Evolutionary conservation across 2,329 filamentous ascomycete genomes (phyloP), one percentile per base, ranked within the genome.

Genomic region (Diaporthe aspalathi): DNA sequence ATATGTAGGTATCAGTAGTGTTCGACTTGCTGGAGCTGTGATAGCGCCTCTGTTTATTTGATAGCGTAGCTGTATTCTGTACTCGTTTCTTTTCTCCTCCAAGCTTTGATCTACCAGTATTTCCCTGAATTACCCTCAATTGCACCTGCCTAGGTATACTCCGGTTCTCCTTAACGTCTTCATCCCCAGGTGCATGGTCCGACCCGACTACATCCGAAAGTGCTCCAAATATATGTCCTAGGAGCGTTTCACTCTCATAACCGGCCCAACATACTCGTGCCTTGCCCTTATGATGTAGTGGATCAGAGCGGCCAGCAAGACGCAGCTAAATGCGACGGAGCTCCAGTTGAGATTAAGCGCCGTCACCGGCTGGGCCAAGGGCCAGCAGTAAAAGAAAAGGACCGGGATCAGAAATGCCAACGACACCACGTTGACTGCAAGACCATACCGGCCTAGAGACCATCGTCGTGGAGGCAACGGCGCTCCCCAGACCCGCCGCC

Each of bases 291-390:
- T 14, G 7, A 50, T n/a, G 45, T 65, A 65, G 6, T 65, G n/a
- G 5, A 22, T 5, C 5, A 65, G 27, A 5, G 60, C 60, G 9
- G 32, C 60, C 2, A 65, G 6, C 2, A 65, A 20, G 14, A 65
- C 60, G 2, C 16, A 7, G 29, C 20, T 14, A 17, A 65, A 50
- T 1, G 45, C 60, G 16, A 65, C 60, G 17, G 60, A 65, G 45
- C 60, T 65, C 60, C 60, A 65, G n/a, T 65, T 65, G 27, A 65
- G 29, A 6, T 65, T 65, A 12, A 50, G n/a, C 5, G 60, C 43
- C 2, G 60, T 65, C 14, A 65, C 60, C 5, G 60, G 60, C 8
- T 65, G 60, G 2, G n/a, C 29, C 29, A 65, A 27, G 3, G 60
- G 60, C 60, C 60, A 65, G 29, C 60, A 65, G 24, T 65, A 65